phyloP scores from a whole-genome alignment of 768 basidiomycete genomes.

The Boletus pseudopeckii region DNA sequence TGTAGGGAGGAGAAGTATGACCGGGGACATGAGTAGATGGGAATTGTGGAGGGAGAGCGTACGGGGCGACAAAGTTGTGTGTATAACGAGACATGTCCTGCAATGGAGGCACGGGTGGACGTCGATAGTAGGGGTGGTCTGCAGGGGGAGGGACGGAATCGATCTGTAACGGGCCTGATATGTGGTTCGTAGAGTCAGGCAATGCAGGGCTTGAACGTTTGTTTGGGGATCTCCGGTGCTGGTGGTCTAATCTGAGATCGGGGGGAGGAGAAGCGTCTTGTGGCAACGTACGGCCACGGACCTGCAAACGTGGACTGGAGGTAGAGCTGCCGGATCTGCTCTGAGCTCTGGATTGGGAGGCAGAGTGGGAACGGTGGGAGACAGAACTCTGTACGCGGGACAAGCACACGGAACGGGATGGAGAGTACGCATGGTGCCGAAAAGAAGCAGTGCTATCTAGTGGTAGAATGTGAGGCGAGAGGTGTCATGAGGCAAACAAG shows the following conservation, averaged over 20 bases:
- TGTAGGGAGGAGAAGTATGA: conserved; percentile 25
- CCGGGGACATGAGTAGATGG: conserved; percentile 17
- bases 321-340: conserved; percentile 46
- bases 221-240: conserved; percentile 10
- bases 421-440: conserved; percentile 29
- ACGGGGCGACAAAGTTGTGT: conserved; percentile 16
- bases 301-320: conserved; percentile 45
- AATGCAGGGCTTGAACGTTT: conserved; percentile 19
- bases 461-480: conserved; percentile 7
- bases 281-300: conserved; percentile 41
- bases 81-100: conserved; percentile 24
- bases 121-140: conserved; percentile 19
- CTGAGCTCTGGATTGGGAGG: conserved; percentile 43
- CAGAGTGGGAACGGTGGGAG: conserved; percentile 32
- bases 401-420: conserved; percentile 29
- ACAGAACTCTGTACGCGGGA: conserved; percentile 38
- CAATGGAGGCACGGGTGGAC: conserved; percentile 16
- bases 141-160: conserved; percentile 8
- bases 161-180: conserved; percentile 12
- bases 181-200: conserved; percentile 14
- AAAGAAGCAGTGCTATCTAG: conserved; percentile 29
- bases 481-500: conserved; percentile 8
- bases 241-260: conserved; percentile 25
- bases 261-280: conserved; percentile 32
- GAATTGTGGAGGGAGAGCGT: conserved; percentile 16